Evolutionary conservation across 2,329 filamentous ascomycete species (phyloP), one percentile per base, ranked within the genome.

Genomic region (Bipolaris oryzae): DNA sequence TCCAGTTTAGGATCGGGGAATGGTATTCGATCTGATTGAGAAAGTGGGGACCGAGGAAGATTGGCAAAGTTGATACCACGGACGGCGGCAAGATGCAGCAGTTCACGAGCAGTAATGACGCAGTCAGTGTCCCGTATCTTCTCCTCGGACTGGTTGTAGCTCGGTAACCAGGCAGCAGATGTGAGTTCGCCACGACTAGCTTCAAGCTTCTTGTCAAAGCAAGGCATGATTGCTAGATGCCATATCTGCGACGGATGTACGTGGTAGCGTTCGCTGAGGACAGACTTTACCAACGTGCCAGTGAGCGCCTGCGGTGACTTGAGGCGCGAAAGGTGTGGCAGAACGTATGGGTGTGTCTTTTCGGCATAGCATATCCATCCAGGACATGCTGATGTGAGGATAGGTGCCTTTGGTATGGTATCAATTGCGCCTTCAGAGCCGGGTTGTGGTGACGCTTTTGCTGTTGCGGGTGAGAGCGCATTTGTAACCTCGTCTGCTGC

Each of bases 341-440:
- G 83, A 53, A 98, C 87, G 71, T 97, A 89, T 1, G 95, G 92
- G 71, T 99, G 95, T 53, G 94, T 98, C 79, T 99, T 98, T 76
- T 99, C 95, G 23, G 94, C 94, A 72, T 99, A 99, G 78, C 95
- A 99, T 53, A 99, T 94, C 93, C 96, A 99, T 7, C 95, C 95
- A 0, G 95, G 95, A 75, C 95, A 99, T 18, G 92, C 92, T 3
- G 93, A 93, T 7, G 93, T 92, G 41, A 99, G 83, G 28, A 94
- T 87, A 0, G 91, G 90, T 59, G 78, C 78, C 67, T 81, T 83
- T 3, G 78, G 78, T 34, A 62, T 85, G 73, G 70, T 87, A 46
- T 71, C 66, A 23, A 72, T 68, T 44, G 73, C 65, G 49, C 72
- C 72, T 34, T 76, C 76, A 3, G 67, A 64, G 2, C 69, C 71